Conservation (phyloP, 2,329 filamentous ascomycete genomes). For the Calycina marina region DNA sequence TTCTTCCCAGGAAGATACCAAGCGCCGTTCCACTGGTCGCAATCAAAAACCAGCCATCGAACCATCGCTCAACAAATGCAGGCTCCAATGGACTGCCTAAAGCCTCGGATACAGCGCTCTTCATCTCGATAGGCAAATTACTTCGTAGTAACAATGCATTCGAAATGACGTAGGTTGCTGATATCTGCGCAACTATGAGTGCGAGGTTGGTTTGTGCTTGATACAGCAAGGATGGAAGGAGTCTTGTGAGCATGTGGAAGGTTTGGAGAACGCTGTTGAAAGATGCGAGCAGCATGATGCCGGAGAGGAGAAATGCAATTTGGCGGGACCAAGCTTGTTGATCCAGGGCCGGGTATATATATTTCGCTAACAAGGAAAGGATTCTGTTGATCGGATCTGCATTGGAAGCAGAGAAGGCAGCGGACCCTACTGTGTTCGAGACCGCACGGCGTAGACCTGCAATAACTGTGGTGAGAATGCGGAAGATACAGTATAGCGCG, state of each 20-base stretch:
- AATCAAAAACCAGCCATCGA: constrained; percentile 71
- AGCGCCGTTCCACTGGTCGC: constrained; percentile 50
- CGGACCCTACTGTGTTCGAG: constrained; percentile 26
- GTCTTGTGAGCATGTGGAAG: constrained; percentile 64
- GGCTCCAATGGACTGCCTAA: constrained; percentile 59
- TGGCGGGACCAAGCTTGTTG: constrained; percentile 72
- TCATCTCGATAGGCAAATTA: constrained; percentile 64
- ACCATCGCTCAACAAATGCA: constrained; percentile 66
- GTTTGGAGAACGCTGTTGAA: constrained; percentile 79
- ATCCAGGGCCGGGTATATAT: constrained; percentile 74
- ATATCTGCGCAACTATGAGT: constrained; percentile 65
- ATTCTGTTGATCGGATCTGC: constrained; percentile 75
- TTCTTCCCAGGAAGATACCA: constrained; percentile 61
- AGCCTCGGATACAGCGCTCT: constrained; percentile 62
- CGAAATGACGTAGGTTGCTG: constrained; percentile 74
- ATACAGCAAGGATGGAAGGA: constrained; percentile 57
- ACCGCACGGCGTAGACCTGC: constrained; percentile 46
- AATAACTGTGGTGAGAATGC: constrained; percentile 57
- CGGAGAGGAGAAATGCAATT: constrained; percentile 71
- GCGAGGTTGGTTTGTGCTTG: constrained; percentile 62
- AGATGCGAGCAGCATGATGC: constrained; percentile 67
- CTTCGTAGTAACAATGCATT: constrained; percentile 63
- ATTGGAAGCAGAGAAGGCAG: constrained; percentile 36
- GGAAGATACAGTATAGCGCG: constrained; percentile 72
- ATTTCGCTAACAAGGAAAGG: constrained; percentile 63